Evolutionary conservation across 2,329 filamentous ascomycete genomes (phyloP).

Genomic region (Diaporthe ilicicola): DNA sequence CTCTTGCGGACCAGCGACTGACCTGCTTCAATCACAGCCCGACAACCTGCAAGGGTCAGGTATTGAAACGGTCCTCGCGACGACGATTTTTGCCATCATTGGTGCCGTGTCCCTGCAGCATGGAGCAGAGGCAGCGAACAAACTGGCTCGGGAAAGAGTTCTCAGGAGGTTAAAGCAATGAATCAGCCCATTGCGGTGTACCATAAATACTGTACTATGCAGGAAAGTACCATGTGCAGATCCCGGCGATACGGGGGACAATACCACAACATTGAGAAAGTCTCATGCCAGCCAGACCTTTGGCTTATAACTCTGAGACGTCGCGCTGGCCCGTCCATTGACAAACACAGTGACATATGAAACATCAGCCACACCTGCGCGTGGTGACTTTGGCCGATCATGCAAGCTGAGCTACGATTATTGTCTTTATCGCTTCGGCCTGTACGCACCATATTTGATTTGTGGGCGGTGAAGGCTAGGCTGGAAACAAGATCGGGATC

Average conservation of each 20-base stretch:
- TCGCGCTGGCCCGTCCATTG: background rate
- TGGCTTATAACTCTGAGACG: background rate
- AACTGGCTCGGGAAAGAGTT: constrained; percentile 79
- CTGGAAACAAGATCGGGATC: too few relatives aligned
- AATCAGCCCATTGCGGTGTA: constrained; percentile 3
- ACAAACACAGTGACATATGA: background rate
- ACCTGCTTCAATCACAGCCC: constrained; percentile 50
- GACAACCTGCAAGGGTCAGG: constrained; percentile 78
- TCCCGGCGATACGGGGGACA: background rate
- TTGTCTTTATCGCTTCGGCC: too few relatives aligned
- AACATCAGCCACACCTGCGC: too few relatives aligned
- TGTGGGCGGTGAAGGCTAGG: too few relatives aligned
- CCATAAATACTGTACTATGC: constrained; percentile 16
- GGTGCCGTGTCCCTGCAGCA: constrained; percentile 90
- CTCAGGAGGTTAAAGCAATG: constrained; percentile 53
- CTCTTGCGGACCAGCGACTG: background rate
- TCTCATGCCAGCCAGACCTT: background rate
- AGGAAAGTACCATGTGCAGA: background rate
- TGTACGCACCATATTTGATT: too few relatives aligned
- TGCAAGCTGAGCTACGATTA: too few relatives aligned
- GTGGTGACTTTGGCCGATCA: too few relatives aligned
- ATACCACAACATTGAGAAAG: background rate
- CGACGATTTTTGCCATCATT: constrained; percentile 84
- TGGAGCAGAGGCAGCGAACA: constrained; percentile 79
- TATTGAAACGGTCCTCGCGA: constrained; percentile 75